Percentiles rank a stretch among this genome's conserved stretches.
Conservation (phyloP, 768 basidiomycete genomes). For the Mycena belliarum region DNA sequence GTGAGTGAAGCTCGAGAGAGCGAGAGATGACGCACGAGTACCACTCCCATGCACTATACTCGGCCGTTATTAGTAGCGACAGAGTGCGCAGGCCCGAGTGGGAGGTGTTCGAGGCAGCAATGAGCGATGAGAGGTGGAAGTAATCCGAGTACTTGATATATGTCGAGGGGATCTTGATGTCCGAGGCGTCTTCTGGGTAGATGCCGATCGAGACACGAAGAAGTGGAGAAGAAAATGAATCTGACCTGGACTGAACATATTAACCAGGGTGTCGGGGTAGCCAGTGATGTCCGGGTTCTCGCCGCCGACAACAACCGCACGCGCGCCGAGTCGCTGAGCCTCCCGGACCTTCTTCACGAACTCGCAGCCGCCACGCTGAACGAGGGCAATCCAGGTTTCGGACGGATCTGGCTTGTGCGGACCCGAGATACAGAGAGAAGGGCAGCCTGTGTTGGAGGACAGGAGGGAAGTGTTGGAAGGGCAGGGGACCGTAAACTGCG, state of each 20-base stretch:
- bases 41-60: conserved; percentile 89
- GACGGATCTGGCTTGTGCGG: conserved; percentile 55
- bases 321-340: conserved; percentile 74
- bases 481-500: conserved; percentile 54
- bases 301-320: conserved; percentile 91
- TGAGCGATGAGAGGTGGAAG: conserved; percentile 63
- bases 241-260: conserved; percentile 90
- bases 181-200: conserved; percentile 83
- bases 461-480: conserved; percentile 19
- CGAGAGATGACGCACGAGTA: conserved; percentile 65
- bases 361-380: conserved; percentile 78
- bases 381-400: conserved; percentile 88
- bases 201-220: conserved; percentile 1
- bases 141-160: conserved; percentile 90
- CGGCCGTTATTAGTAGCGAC: conserved; percentile 73
- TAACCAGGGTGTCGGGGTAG: conserved; percentile 75
- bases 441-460: conserved; percentile 61
- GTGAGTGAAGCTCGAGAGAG: neutral
- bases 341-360: conserved; percentile 87
- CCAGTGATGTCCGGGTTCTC: conserved; percentile 64
- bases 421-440: conserved; percentile 61
- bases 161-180: conserved; percentile 81
- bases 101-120: conserved; percentile 73
- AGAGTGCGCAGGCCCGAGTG: conserved; percentile 77
- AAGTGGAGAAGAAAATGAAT: neutral